phyloP scores from a whole-genome alignment of 139 green algal species.

The Choricystis sp. region DNA sequence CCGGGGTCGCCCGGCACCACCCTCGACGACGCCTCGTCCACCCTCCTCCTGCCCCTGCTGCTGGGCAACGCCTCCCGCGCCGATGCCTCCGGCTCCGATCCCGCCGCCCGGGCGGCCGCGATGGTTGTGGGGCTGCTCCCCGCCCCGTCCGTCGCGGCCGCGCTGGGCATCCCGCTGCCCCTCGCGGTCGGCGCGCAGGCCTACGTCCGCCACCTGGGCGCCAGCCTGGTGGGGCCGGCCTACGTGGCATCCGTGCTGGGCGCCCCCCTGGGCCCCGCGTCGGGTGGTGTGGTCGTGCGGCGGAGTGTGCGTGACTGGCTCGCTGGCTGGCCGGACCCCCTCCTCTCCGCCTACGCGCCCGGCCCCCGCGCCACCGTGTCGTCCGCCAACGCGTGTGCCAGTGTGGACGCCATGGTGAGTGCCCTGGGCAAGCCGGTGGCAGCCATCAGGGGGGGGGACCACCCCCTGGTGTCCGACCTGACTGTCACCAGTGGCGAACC shows the following conservation, averaged over 20 bases:
- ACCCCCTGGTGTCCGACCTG: background rate
- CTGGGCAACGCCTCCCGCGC: background rate
- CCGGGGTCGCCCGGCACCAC: too few species aligned
- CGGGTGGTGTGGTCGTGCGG: background rate
- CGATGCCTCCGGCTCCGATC: background rate
- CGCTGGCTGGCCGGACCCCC: background rate
- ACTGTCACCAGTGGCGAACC: background rate
- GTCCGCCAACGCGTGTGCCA: background rate
- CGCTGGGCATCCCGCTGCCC: background rate
- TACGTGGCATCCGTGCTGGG: background rate
- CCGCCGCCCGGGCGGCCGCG: too few species aligned
- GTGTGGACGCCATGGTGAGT: background rate
- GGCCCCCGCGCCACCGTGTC: background rate
- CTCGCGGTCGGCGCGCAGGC: background rate
- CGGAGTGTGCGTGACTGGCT: background rate
- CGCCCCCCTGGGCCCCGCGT: background rate
- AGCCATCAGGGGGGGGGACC: background rate
- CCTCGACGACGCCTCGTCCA: background rate
- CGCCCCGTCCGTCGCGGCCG: background rate
- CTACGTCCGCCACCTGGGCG: background rate
- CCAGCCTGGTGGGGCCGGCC: background rate
- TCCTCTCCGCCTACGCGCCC: background rate
- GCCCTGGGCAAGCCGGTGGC: background rate
- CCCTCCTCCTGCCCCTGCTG: background rate
- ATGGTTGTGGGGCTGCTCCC: background rate